A percentile compares a stretch with the other conserved stretches of the same genome.
These are phyloP conservation scores for Phytophthora agathidicida DNA, from an alignment of 352 stramenopile species.

Conservation along the genomic window DNA sequence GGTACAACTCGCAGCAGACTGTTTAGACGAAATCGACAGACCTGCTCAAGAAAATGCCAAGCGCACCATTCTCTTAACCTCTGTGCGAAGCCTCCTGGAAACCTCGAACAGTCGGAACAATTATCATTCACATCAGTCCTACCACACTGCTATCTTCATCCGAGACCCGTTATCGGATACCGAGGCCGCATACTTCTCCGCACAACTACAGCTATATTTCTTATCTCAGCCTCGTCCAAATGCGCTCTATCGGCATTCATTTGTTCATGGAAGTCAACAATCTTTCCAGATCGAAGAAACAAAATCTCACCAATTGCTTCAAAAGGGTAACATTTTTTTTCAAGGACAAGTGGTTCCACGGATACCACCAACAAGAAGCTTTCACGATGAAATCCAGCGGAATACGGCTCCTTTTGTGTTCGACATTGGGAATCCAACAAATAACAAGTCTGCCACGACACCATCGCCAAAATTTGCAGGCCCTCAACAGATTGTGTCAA, in stretches of 20 bases:
- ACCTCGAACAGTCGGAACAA: background rate
- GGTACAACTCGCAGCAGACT: constrained; percentile 25
- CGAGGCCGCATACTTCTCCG: constrained; percentile 7
- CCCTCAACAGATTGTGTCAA: constrained; percentile 29
- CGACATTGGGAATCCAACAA: constrained; percentile 1
- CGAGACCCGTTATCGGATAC: constrained; percentile 21
- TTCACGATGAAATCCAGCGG: constrained; percentile 36
- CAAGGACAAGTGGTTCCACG: constrained; percentile 41
- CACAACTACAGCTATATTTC: constrained; percentile 45
- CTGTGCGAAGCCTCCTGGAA: constrained; percentile 13
- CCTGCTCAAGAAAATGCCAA: background rate
- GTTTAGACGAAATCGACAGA: constrained; percentile 17
- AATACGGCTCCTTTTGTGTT: constrained; percentile 45
- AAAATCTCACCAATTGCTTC: constrained; percentile 27
- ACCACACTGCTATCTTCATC: constrained; percentile 38
- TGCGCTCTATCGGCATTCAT: constrained; percentile 56
- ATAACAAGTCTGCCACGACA: background rate
- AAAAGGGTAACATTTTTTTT: constrained; percentile 67
- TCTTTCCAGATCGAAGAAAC: background rate
- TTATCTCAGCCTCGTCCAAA: constrained; percentile 34
- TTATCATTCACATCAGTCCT: constrained; percentile 13
- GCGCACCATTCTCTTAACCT: background rate
- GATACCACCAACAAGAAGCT: constrained; percentile 11
- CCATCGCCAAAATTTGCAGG: background rate
- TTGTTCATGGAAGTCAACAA: constrained; percentile 17